phyloP scores from a whole-genome alignment of 495 filamentous ascomycete genomes.

The Trichoderma gamsii region DNA sequence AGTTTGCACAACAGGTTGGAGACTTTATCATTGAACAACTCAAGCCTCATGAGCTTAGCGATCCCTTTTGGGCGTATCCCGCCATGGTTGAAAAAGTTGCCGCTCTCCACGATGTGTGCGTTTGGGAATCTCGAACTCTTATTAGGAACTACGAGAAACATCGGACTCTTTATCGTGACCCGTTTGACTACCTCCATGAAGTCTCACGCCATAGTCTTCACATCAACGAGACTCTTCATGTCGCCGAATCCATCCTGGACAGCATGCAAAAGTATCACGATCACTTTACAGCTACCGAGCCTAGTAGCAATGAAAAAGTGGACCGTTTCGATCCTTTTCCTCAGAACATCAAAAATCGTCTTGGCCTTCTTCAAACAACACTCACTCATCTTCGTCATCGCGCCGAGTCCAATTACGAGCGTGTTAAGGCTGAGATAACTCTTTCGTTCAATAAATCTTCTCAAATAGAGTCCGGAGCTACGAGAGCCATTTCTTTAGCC shows the following conservation, averaged over 20 bases:
- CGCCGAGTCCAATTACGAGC: conserved; percentile 35
- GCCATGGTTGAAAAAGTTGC: conserved; percentile 23
- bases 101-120: conserved; percentile 25
- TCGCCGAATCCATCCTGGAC: conserved; percentile 32
- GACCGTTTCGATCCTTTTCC: background rate
- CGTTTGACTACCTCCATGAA: conserved; percentile 41
- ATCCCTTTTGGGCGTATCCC: conserved; percentile 27
- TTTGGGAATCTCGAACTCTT: conserved; percentile 33
- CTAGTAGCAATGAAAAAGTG: background rate
- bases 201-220: conserved; percentile 45
- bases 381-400: conserved; percentile 35
- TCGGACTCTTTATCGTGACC: conserved; percentile 12
- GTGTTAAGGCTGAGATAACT: conserved; percentile 20
- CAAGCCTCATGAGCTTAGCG: background rate
- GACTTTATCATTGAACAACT: background rate
- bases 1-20: conserved; percentile 17
- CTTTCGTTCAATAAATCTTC: background rate
- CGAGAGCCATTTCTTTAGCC: conserved; percentile 31
- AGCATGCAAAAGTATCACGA: conserved; percentile 31
- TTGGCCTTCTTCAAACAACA: conserved; percentile 32
- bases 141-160: conserved; percentile 25
- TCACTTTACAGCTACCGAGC: conserved; percentile 12
- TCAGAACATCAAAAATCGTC: conserved; percentile 12
- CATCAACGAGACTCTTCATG: conserved; percentile 39
- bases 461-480: conserved; percentile 19